Conservation (phyloP, 2,329 filamentous ascomycete genomes). For the Lecanicillium sp. region DNA sequence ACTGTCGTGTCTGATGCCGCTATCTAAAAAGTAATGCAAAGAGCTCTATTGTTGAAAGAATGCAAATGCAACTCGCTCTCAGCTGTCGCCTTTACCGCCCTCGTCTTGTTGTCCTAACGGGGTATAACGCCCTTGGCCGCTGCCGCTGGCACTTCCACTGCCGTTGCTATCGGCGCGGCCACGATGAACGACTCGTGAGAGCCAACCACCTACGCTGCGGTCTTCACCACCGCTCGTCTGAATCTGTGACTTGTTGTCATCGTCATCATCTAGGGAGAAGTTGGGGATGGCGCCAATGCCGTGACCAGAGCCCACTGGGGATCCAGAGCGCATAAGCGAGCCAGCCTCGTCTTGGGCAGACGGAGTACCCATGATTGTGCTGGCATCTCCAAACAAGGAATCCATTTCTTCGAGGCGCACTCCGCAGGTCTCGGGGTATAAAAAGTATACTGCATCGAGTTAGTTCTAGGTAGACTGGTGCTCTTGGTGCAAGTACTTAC, state of each 20-base stretch:
- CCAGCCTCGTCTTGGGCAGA: slow-evolving; percentile 69
- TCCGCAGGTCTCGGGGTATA: slow-evolving; percentile 95
- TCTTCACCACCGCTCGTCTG: slow-evolving; percentile 24
- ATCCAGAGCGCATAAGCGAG: slow-evolving; percentile 69
- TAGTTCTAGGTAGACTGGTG: slow-evolving; percentile 10
- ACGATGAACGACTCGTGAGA: slow-evolving; percentile 31
- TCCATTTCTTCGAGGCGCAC: slow-evolving; percentile 97
- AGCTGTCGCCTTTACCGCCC: slow-evolving; percentile 14
- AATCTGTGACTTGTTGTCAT: slow-evolving; percentile 34
- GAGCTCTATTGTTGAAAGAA: slow-evolving; percentile 13
- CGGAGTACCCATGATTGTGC: slow-evolving; percentile 71
- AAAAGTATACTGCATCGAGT: slow-evolving; percentile 69
- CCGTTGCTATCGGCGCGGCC: slow-evolving; percentile 28
- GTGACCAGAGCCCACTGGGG: slow-evolving; percentile 65
- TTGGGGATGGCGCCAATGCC: slow-evolving; percentile 64
- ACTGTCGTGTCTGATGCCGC: slow-evolving; percentile 8
- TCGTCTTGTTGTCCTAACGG: slow-evolving; percentile 34
- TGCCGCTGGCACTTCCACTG: slow-evolving; percentile 30
- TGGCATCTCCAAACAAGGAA: slow-evolving; percentile 85
- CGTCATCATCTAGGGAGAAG: slow-evolving; percentile 60
- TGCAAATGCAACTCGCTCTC: slow-evolving; percentile 14
- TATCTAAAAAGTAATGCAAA: slow-evolving; percentile 35
- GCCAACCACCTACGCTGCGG: slow-evolving; percentile 43
- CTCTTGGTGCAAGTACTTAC: slow-evolving; percentile 47
- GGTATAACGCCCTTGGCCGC: slow-evolving; percentile 32